phyloP scores from a whole-genome alignment of 805 yeast species.

The Metschnikowia orientalis region DNA sequence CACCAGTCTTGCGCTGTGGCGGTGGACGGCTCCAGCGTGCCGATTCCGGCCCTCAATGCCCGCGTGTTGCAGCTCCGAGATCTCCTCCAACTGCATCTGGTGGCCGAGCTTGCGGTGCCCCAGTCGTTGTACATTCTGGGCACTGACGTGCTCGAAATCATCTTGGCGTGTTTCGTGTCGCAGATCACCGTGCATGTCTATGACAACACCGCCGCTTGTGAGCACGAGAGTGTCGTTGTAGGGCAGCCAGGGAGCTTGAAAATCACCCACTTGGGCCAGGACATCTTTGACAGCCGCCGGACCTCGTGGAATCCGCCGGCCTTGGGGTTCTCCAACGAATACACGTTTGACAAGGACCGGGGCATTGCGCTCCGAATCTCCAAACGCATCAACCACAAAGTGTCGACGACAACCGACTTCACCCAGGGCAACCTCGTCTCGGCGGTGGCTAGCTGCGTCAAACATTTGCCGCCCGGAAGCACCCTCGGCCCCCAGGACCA shows the following conservation, averaged over 20 bases:
- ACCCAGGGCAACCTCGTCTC: constrained; percentile 52
- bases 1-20: constrained; percentile 20
- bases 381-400: constrained; percentile 15
- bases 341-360: constrained; percentile 30
- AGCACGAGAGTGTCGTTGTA: too few relatives aligned
- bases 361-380: constrained; percentile 33
- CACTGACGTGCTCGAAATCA: constrained; percentile 31
- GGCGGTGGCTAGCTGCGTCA: constrained; percentile 48
- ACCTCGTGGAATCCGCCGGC: neutral
- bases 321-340: constrained; percentile 25
- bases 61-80: constrained; percentile 21
- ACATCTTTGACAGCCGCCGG: too few relatives aligned
- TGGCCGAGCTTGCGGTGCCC: constrained; percentile 21
- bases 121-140: constrained; percentile 8
- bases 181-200: constrained; percentile 40
- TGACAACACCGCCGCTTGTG: too few relatives aligned
- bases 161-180: constrained; percentile 43
- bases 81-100: constrained; percentile 25
- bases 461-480: constrained; percentile 41
- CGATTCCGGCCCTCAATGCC: constrained; percentile 25
- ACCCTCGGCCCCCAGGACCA: constrained; percentile 26
- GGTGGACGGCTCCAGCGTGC: constrained; percentile 19
- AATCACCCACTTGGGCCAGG: too few relatives aligned
- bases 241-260: too few relatives aligned
- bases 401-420: constrained; percentile 25